Evolutionary conservation across 495 filamentous ascomycete genomes (phyloP), one percentile per base, ranked within the genome.

Genomic region (Pseudomonodictys pantanalensis): DNA sequence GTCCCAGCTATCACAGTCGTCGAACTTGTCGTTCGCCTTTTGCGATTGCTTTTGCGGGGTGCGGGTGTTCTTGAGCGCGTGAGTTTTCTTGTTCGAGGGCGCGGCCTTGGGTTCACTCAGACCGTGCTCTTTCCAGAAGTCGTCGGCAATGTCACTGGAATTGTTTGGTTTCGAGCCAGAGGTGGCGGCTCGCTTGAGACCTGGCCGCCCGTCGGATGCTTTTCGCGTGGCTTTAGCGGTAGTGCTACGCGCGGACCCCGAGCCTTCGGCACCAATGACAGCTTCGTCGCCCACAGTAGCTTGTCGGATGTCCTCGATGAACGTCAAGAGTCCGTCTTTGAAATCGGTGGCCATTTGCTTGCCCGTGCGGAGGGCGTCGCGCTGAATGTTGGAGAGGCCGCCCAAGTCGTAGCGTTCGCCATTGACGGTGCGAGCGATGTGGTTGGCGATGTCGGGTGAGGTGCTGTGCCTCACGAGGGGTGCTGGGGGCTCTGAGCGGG

Each of bases 281-380:
- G 83, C 88, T 72, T 97, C 93, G 28, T 97, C 93, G 35, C 92
- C 93, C 11, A 97, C 89, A 2, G 93, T 95, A 12, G 90, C 93
- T 74, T 98, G 93, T 61, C 91, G 80, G 24, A 98, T 80, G 72
- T 97, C 93, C 68, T 97, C 93, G 59, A 97, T 81, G 71, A 97
- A 98, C 12, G 90, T 96, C 90, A 90, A 93, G n/a, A 97, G 75
- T 0, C 93, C 93, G 38, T 91, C 84, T 60, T 86, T 86, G 66
- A 98, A 81, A 71, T 95, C 93, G 8, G 87, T 88, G 2, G 93
- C 92, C 71, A 97, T 88, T 69, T 95, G 89, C 68, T 91, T 91
- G 44, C 86, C 84, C 1, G 85, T 86, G 49, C 79, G 80, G 57
- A 89, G 69, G 12, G 76, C 75, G 35, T 88, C 86, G n/a, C 56